Percentiles rank a stretch among this genome's conserved stretches.
phyloP scores from a whole-genome alignment of 2,329 filamentous ascomycete genomes.

The Ceratocystis diversiconidia region DNA sequence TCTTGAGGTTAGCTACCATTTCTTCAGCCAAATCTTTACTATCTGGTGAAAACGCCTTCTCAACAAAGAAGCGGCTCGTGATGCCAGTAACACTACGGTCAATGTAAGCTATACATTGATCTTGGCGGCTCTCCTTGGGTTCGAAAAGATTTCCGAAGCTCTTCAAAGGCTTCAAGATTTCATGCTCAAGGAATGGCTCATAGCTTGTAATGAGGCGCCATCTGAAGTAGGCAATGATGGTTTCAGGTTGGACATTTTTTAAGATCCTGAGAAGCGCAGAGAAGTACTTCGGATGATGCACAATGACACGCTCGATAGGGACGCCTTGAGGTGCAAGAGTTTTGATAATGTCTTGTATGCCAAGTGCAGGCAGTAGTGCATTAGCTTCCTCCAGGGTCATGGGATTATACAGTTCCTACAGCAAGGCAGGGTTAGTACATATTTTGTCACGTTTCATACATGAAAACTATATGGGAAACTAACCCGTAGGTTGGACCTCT shows the following conservation, averaged over 20 bases:
- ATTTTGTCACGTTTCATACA: no score
- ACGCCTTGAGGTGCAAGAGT: conserved; percentile 27
- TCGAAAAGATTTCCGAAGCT: conserved; percentile 46
- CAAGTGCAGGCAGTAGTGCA: conserved; percentile 41
- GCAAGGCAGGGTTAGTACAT: no score
- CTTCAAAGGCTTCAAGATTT: conserved; percentile 45
- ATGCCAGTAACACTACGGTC: conserved; percentile 51
- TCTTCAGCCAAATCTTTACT: conserved; percentile 55
- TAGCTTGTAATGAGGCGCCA: conserved; percentile 49
- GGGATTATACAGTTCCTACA: conserved; percentile 46
- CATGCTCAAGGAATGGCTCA: conserved; percentile 40
- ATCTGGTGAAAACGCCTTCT: conserved; percentile 51
- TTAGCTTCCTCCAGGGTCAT: conserved; percentile 41
- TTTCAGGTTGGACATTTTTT: conserved; percentile 36
- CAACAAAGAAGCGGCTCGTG: conserved; percentile 55
- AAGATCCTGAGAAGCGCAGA: conserved; percentile 43
- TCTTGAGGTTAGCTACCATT: conserved; percentile 57
- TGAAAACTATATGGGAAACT: no score
- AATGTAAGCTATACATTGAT: conserved; percentile 48
- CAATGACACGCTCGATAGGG: conserved; percentile 38
- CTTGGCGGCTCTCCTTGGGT: conserved; percentile 26
- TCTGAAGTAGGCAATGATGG: conserved; percentile 45
- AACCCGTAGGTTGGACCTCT: conserved; percentile 44
- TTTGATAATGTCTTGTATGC: conserved; percentile 37
- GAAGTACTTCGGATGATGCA: conserved; percentile 46